These are phyloP conservation scores for Neonectria faginata DNA, from an alignment of 2,329 filamentous ascomycete species.

Conservation along the genomic window DNA sequence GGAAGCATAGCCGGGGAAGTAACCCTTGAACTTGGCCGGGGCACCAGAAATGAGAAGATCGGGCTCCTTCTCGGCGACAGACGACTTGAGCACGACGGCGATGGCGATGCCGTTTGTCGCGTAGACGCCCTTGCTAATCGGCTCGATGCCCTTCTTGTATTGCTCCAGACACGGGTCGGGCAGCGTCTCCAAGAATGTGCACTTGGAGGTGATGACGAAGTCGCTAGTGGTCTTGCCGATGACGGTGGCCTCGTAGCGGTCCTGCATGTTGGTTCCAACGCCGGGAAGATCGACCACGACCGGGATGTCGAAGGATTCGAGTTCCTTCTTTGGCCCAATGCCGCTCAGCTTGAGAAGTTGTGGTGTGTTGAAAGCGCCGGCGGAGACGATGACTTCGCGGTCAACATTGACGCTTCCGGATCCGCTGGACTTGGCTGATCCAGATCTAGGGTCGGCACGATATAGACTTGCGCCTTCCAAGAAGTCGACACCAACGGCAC, in stretches of 20 bases:
- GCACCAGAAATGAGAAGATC: slow-evolving; percentile 68
- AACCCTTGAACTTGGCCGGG: slow-evolving; percentile 65
- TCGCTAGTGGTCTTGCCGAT: slow-evolving; percentile 37
- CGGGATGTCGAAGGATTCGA: slow-evolving; percentile 48
- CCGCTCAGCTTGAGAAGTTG: slow-evolving; percentile 64
- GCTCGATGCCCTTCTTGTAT: slow-evolving; percentile 31
- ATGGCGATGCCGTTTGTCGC: slow-evolving; percentile 65
- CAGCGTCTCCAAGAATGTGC: slow-evolving; percentile 35
- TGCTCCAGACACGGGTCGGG: slow-evolving; percentile 38
- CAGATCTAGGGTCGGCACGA: slow-evolving; percentile 40
- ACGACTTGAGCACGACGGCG: slow-evolving; percentile 53
- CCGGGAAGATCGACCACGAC: slow-evolving; percentile 58
- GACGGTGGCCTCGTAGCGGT: slow-evolving; percentile 58
- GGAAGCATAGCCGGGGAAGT: slow-evolving; percentile 65
- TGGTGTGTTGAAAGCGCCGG: slow-evolving; percentile 62
- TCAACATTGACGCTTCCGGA: slow-evolving; percentile 33
- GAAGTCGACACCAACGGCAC: slow-evolving; percentile 50
- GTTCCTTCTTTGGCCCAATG: slow-evolving; percentile 42
- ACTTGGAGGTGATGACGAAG: slow-evolving; percentile 37
- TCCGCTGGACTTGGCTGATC: slow-evolving; percentile 20
- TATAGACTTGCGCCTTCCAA: slow-evolving; percentile 44
- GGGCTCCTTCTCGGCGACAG: slow-evolving; percentile 57
- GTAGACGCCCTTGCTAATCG: slow-evolving; percentile 47
- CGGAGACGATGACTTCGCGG: slow-evolving; percentile 59
- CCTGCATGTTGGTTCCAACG: slow-evolving; percentile 69